A percentile compares a stretch with the other conserved stretches of the same genome.
Evolutionary conservation across 106 monocot species (phyloP).

Genomic region (Dendrobium huoshanense): DNA sequence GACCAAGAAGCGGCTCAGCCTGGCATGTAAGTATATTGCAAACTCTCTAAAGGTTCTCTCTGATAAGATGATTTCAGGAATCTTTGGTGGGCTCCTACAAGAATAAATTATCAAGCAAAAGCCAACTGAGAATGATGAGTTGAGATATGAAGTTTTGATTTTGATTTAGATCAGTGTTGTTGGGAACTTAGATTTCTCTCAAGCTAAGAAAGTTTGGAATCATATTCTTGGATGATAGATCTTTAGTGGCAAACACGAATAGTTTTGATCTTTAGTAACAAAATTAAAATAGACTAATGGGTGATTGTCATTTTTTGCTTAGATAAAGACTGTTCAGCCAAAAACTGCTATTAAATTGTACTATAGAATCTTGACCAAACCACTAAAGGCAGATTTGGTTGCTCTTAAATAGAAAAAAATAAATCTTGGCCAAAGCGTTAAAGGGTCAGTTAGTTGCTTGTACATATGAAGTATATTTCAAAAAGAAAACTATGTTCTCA

Average conservation of each 20-base stretch:
- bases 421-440: too few relatives aligned
- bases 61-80: constrained; percentile 52
- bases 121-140: too few relatives aligned
- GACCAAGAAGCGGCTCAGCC: constrained; percentile 12
- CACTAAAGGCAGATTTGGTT: too few relatives aligned
- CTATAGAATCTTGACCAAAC: neutral
- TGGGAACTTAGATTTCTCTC: too few relatives aligned
- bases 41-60: constrained; percentile 31
- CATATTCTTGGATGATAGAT: too few relatives aligned
- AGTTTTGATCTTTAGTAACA: too few relatives aligned
- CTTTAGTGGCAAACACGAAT: neutral
- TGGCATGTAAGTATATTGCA: constrained; percentile 21
- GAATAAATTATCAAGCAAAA: neutral
- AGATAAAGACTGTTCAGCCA: neutral
- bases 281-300: neutral
- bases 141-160: neutral
- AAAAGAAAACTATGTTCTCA: neutral
- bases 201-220: too few relatives aligned
- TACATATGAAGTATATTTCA: neutral
- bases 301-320: neutral
- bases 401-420: neutral
- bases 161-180: neutral
- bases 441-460: too few relatives aligned
- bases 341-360: neutral
- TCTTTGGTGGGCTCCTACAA: constrained; percentile 41